These are phyloP conservation scores for Azolla pinnata DNA, from an alignment of 75 land plant genomes.

Conservation along the genomic window DNA sequence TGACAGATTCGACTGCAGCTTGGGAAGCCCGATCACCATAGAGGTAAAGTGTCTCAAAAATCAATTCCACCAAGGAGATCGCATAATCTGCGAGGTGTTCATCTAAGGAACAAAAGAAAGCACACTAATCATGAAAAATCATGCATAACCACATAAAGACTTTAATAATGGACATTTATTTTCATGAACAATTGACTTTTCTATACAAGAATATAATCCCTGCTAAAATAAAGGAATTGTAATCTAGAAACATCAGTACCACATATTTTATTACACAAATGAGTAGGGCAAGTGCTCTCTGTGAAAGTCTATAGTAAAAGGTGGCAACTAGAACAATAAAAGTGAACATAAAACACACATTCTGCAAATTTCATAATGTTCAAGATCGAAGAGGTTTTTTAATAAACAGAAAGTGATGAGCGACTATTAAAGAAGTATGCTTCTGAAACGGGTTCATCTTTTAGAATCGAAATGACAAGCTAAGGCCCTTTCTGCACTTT, in stretches of 20 bases:
- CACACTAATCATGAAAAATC: neutral
- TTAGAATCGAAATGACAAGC: too few relatives aligned
- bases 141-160: neutral
- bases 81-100: conserved; percentile 45
- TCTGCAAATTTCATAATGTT: too few relatives aligned
- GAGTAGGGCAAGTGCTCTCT: neutral
- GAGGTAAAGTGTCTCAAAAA: conserved; percentile 57
- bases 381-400: too few relatives aligned
- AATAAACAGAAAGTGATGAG: too few relatives aligned
- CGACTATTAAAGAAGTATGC: too few relatives aligned
- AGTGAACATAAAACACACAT: neutral
- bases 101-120: conserved; percentile 16
- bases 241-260: neutral
- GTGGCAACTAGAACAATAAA: neutral
- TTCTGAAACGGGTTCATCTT: too few relatives aligned
- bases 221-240: neutral
- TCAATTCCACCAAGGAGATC: conserved; percentile 48
- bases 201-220: neutral
- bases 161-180: neutral
- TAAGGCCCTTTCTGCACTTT: too few relatives aligned
- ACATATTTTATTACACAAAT: neutral
- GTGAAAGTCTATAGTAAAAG: too few relatives aligned
- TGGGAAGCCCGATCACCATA: conserved; percentile 84
- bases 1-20: conserved; percentile 62
- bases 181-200: neutral